Conservation (phyloP, 2,329 filamentous ascomycete genomes). For the Rhinocladiella similis region DNA sequence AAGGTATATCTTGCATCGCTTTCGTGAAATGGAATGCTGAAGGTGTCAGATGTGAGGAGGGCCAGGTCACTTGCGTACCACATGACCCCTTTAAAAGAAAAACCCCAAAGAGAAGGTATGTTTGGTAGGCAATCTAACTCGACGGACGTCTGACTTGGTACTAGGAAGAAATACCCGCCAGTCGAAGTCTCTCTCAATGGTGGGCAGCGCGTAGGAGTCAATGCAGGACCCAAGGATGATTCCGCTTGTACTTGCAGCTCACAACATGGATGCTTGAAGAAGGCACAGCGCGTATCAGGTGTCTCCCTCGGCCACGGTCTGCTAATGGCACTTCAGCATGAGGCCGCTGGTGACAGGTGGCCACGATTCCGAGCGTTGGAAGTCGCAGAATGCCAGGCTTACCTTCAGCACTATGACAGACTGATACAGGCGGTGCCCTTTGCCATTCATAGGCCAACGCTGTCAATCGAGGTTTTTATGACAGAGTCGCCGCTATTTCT, state of each 20-base stretch:
- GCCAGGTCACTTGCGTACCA: slow-evolving; percentile 7
- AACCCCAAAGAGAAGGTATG: slow-evolving; percentile 2
- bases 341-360: not conserved
- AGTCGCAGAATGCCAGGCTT: not conserved
- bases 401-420: slow-evolving; percentile 6
- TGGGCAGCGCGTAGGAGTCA: too few species aligned
- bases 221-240: not conserved
- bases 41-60: slow-evolving; percentile 9
- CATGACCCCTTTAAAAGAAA: slow-evolving; percentile 9
- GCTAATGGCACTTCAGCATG: slow-evolving; percentile 1
- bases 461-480: not conserved
- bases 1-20: slow-evolving; percentile 8
- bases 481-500: slow-evolving; percentile 6
- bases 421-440: slow-evolving; percentile 9
- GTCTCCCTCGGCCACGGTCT: slow-evolving; percentile 3
- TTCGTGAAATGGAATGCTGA: not conserved
- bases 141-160: not conserved
- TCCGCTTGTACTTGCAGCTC: not conserved
- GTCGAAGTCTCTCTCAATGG: too few species aligned
- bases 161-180: too few species aligned
- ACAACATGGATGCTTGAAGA: not conserved
- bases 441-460: not conserved
- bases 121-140: not conserved
- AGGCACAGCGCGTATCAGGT: not conserved
- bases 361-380: slow-evolving; percentile 1